Conservation (phyloP, 257 asterid genomes). For the Eucommia ulmoides region DNA sequence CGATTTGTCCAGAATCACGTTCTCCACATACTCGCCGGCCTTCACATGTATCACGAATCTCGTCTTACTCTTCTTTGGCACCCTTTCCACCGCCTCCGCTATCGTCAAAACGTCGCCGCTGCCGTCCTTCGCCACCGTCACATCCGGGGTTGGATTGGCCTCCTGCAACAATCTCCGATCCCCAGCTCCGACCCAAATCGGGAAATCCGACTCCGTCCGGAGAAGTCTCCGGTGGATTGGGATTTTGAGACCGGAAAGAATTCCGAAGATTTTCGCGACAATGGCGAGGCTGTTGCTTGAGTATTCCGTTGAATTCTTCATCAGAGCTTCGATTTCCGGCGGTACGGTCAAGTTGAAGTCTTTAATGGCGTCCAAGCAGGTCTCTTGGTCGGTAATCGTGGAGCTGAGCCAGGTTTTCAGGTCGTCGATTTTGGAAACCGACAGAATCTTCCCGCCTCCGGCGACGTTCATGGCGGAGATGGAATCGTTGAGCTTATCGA, state of each 20-base stretch:
- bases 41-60: slow-evolving; percentile 47
- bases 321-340: slow-evolving; percentile 17
- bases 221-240: slow-evolving; percentile 44
- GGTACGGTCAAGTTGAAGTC: slow-evolving; percentile 41
- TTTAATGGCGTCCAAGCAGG: slow-evolving; percentile 57
- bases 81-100: slow-evolving; percentile 38
- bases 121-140: slow-evolving; percentile 56
- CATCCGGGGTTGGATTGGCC: slow-evolving; percentile 27
- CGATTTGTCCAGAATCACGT: slow-evolving; percentile 46
- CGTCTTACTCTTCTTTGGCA: slow-evolving; percentile 37
- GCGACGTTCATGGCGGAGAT: slow-evolving; percentile 11
- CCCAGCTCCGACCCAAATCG: slow-evolving; percentile 39
- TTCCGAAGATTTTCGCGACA: slow-evolving; percentile 33
- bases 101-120: slow-evolving; percentile 35
- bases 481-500: slow-evolving; percentile 42
- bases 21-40: slow-evolving; percentile 46
- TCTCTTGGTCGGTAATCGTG: slow-evolving; percentile 50
- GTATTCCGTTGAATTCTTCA: slow-evolving; percentile 48
- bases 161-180: slow-evolving; percentile 49
- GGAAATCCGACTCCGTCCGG: slow-evolving; percentile 18
- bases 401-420: slow-evolving; percentile 68
- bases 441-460: slow-evolving; percentile 12
- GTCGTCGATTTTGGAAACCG: slow-evolving; percentile 18
- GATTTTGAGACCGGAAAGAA: slow-evolving; percentile 26
- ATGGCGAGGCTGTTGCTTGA: slow-evolving; percentile 72